phyloP scores from a whole-genome alignment of 495 filamentous ascomycete species.

The Talaromyces trachyspermus region DNA sequence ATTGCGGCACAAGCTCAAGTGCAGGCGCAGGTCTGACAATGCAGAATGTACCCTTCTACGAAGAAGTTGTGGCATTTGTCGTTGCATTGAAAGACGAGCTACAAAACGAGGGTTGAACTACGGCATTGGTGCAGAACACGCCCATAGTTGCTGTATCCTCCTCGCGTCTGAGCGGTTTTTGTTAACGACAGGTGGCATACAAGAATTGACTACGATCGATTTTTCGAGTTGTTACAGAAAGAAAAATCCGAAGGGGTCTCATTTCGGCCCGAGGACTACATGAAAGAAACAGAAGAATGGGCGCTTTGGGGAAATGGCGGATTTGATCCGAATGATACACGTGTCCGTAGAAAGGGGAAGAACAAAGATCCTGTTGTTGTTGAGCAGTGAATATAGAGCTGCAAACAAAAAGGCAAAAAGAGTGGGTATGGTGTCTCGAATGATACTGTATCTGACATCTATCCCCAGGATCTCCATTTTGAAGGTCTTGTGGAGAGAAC shows the following conservation, averaged over 20 bases:
- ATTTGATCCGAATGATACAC: constrained; percentile 83
- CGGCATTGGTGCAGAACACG: constrained; percentile 90
- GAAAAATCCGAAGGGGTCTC: constrained; percentile 46
- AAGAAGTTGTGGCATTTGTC: constrained; percentile 78
- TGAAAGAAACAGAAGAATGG: constrained; percentile 84
- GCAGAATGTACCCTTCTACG: constrained; percentile 93
- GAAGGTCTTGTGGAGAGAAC: too few species aligned
- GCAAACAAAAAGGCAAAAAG: too few species aligned
- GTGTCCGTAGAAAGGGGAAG: constrained; percentile 68
- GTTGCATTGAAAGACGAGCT: constrained; percentile 61
- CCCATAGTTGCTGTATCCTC: constrained; percentile 86
- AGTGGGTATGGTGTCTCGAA: too few species aligned
- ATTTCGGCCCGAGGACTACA: constrained; percentile 85
- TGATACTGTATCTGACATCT: too few species aligned
- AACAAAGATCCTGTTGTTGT: constrained; percentile 10
- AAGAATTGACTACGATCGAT: constrained; percentile 78
- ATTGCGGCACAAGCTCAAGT: constrained; percentile 81
- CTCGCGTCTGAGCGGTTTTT: constrained; percentile 70
- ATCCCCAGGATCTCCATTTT: too few species aligned
- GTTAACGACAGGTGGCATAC: constrained; percentile 80
- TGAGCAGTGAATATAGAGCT: constrained; percentile 1
- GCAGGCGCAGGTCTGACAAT: constrained; percentile 80
- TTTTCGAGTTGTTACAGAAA: constrained; percentile 77
- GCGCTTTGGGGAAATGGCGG: constrained; percentile 90
- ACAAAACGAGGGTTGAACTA: constrained; percentile 61